Evolutionary conservation across 345 rosid species (phyloP), one percentile per base, ranked within the genome.

Genomic region (Bruguiera sexangula): DNA sequence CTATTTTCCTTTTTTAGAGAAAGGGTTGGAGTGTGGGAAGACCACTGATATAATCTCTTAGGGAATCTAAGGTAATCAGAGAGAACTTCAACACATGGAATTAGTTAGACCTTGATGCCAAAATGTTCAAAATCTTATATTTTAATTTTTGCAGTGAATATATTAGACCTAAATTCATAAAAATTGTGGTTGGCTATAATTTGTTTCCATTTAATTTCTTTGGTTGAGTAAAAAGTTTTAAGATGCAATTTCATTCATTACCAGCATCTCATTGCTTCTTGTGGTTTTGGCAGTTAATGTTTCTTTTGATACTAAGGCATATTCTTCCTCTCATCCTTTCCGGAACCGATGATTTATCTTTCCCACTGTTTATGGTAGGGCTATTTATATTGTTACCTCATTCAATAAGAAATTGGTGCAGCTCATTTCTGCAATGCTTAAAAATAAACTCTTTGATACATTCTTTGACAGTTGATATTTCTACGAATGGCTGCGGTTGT

Each of bases 261-360:
- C 54, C 19, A 7, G 11, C 46, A 52, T 48, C 37, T 56, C 30
- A 22, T 54, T 8, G 10, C 64, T 31, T 19, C 6, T 59, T 54
- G 91, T 85, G 64, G 53, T 19, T 15, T 56, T 57, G 70, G 86
- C 89, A 93, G 98, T 87, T 93, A 73, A 83, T 85, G 91, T 66
- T 89, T 79, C 95, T 93, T 71, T 81, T 93, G 78, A 74, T 90
- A 75, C 75, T 87, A 50, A 79, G 98, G 62, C 93, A 90, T 58
- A 69, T 89, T 10, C 94, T 93, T 11, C 98, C 98, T 0, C 58
- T 84, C 74, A 37, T 93, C 34, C 86, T 85, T 52, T 70, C 65
- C 8, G 83, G 82, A 63, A 63, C 75, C 52, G 57, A 71, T 57
- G 88, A 80, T 20, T 73, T 73, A 73, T 80, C 96, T 16, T 77